Evolutionary conservation across 768 basidiomycete genomes (phyloP).

Genomic region (Hebeloma cylindrosporum): DNA sequence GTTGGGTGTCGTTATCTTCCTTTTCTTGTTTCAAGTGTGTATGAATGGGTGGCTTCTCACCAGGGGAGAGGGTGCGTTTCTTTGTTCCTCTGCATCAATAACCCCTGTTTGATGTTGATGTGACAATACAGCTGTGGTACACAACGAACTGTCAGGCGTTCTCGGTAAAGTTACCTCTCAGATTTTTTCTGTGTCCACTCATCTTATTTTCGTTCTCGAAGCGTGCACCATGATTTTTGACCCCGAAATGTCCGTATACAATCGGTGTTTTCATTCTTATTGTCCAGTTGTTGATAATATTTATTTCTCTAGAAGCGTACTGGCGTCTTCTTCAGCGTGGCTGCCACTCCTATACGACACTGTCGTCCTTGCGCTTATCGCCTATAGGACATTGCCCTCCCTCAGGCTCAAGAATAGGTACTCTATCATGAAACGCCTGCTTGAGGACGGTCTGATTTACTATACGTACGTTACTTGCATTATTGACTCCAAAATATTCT

Average conservation of each 20-base stretch:
- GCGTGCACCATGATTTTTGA: conserved; percentile 44
- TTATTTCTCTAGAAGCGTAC: conserved; percentile 29
- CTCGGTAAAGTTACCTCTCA: conserved; percentile 21
- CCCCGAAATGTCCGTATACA: conserved; percentile 29
- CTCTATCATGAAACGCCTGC: conserved; percentile 38
- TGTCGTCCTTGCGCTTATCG: conserved; percentile 34
- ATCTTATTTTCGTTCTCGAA: conserved; percentile 11
- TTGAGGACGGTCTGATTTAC: conserved; percentile 46
- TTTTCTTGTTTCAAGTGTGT: conserved; percentile 42
- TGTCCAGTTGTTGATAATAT: conserved; percentile 11
- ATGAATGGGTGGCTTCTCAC: conserved; percentile 54
- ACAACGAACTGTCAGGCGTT: conserved; percentile 36
- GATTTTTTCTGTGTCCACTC: background rate
- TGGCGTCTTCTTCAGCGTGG: conserved; percentile 49
- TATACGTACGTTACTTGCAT: conserved; percentile 31
- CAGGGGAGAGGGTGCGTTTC: conserved; percentile 42
- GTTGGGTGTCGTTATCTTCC: conserved; percentile 25
- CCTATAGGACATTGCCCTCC: conserved; percentile 36
- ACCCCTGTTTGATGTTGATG: background rate
- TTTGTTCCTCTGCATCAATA: too few species aligned
- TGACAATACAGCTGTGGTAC: conserved; percentile 31
- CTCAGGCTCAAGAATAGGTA: conserved; percentile 27
- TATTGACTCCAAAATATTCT: background rate
- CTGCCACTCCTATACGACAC: conserved; percentile 47
- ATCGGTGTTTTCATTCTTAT: background rate